Percentiles rank a stretch among this genome's conserved stretches.
These are phyloP conservation scores for Ambrosia artemisiifolia DNA, from an alignment of 129 eudicot species.

Conservation along the genomic window DNA sequence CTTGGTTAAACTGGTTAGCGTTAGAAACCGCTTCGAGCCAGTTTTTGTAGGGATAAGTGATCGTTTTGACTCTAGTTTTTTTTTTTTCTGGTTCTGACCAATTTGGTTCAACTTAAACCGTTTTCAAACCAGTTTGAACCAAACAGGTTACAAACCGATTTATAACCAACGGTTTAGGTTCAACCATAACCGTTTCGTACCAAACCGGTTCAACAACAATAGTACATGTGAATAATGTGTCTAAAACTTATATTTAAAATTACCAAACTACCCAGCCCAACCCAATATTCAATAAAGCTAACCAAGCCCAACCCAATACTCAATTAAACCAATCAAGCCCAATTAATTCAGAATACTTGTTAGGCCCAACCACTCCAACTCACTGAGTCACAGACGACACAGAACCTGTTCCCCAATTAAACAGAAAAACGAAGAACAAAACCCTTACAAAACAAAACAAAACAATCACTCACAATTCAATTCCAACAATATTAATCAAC, in stretches of 20 bases:
- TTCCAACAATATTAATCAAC: neutral
- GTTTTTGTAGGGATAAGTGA: too few relatives aligned
- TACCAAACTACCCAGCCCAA: neutral
- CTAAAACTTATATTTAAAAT: neutral
- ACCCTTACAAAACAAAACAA: neutral
- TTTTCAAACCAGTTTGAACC: too few relatives aligned
- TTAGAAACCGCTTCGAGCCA: too few relatives aligned
- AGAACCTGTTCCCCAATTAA: constrained; percentile 1
- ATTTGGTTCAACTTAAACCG: too few relatives aligned
- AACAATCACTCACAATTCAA: neutral
- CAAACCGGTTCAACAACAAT: too few relatives aligned
- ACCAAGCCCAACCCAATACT: neutral
- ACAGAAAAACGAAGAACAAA: neutral
- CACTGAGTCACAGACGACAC: neutral
- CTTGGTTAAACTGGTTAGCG: too few relatives aligned
- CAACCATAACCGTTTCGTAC: too few relatives aligned
- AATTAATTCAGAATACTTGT: neutral
- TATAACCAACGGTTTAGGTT: too few relatives aligned
- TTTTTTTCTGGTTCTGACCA: too few relatives aligned
- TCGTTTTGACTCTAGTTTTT: too few relatives aligned
- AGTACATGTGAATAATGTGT: too few relatives aligned
- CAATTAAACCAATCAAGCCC: neutral
- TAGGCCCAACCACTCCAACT: constrained; percentile 9
- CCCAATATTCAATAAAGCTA: neutral
- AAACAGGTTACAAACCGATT: too few relatives aligned